A percentile compares a stretch with the other conserved stretches of the same genome.
phyloP scores from a whole-genome alignment of 257 asterid species.

The Salvia miltiorrhiza region DNA sequence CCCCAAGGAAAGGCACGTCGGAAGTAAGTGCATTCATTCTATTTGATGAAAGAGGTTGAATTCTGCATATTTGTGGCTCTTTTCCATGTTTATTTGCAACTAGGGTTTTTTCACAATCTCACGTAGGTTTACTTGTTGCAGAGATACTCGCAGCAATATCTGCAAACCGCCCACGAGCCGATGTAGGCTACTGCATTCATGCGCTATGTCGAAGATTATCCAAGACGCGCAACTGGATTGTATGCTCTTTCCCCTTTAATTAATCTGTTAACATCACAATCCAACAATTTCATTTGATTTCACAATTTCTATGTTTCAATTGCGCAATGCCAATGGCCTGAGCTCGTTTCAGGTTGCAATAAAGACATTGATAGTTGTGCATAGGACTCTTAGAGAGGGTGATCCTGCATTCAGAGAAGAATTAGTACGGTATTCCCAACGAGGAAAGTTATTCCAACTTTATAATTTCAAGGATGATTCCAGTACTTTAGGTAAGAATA shows the following conservation, averaged over 20 bases:
- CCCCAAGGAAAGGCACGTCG: constrained; percentile 82
- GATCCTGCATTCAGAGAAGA: constrained; percentile 87
- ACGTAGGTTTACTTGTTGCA: constrained; percentile 15
- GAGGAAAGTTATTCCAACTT: constrained; percentile 65
- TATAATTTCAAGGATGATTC: constrained; percentile 91
- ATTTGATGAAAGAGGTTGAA: not conserved
- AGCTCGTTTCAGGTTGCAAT: constrained; percentile 60
- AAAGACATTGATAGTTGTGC: constrained; percentile 74
- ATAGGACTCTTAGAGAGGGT: constrained; percentile 78
- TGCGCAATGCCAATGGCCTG: too few species aligned
- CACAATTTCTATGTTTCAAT: not conserved
- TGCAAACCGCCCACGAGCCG: constrained; percentile 74
- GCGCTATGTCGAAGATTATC: constrained; percentile 70
- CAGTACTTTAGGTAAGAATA: constrained; percentile 53
- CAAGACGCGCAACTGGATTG: constrained; percentile 85
- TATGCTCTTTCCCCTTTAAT: constrained; percentile 16
- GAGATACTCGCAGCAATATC: constrained; percentile 64
- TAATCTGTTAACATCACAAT: not conserved
- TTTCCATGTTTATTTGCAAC: not conserved
- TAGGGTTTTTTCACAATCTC: not conserved
- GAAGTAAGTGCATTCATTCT: constrained; percentile 53
- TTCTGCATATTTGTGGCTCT: too few species aligned
- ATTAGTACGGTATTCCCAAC: constrained; percentile 46
- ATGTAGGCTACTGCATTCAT: constrained; percentile 83
- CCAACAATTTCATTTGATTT: not conserved